phyloP scores from a whole-genome alignment of 139 green algal genomes.

The Chlamydomonas incerta region DNA sequence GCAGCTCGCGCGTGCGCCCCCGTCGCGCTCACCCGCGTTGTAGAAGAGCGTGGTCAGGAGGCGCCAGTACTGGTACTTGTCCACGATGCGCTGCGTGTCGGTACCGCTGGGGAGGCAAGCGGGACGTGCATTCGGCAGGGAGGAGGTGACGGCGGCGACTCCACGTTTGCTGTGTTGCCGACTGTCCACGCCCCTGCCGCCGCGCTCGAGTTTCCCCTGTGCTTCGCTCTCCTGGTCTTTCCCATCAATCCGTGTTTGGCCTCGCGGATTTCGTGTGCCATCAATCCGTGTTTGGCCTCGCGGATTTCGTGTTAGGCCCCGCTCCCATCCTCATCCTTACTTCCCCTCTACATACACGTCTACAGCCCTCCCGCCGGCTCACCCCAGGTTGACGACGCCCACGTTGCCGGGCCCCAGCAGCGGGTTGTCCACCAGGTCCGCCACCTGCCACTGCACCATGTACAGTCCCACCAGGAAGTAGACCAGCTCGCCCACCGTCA shows the following conservation, averaged over 20 bases:
- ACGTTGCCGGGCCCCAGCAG: constrained; percentile 34
- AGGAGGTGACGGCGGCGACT: no score
- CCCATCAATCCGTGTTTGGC: no score
- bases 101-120: constrained; percentile 17
- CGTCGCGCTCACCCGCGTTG: constrained; percentile 26
- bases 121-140: no score
- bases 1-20: no score
- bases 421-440: constrained; percentile 39
- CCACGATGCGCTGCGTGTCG: constrained; percentile 10
- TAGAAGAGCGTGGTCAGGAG: constrained; percentile 32
- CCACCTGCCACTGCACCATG: constrained; percentile 25
- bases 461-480: constrained; percentile 32
- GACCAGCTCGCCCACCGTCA: constrained; percentile 6
- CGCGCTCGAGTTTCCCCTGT: no score
- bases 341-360: no score
- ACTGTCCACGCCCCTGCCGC: no score
- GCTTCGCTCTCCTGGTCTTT: no score
- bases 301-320: not conserved
- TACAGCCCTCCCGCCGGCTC: not conserved
- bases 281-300: no score
- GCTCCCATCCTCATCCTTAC: not conserved
- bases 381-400: constrained; percentile 40
- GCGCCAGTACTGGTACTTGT: constrained; percentile 38
- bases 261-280: no score
- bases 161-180: no score